Evolutionary conservation across 2,329 filamentous ascomycete species (phyloP), one percentile per base, ranked within the genome.

Genomic region (Neonectria magnoliae): DNA sequence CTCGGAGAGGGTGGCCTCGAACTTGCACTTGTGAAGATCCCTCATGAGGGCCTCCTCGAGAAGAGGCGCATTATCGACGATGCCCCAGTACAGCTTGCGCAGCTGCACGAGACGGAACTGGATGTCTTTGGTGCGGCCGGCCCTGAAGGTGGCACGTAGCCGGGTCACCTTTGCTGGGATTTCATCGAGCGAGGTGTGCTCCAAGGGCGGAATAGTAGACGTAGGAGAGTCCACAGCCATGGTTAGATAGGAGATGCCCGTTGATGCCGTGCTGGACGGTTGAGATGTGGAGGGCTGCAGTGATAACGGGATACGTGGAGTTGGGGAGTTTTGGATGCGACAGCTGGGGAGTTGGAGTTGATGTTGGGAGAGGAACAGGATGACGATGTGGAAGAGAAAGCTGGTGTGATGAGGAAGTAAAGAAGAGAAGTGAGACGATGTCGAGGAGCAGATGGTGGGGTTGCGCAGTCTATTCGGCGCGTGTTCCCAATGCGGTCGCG

Each of bases 61-160:
- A 71, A 91, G 87, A 50, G 88, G 83, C 61, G 90, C 86, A 77
- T 93, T 90, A 83, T 98, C 95, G 69, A 89, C 89, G 71, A 98
- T 79, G 8, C 88, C 94, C 96, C 96, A 98, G 84, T 97, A 98
- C 61, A 98, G 90, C 85, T 94, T 95, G 73, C 94, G 91, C 66
- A 99, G 88, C 85, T 98, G 96, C 59, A 88, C 85, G 68, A 94
- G 84, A 68, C 96, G 90, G 82, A 91, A 98, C 74, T 93, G 87
- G 65, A 98, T 77, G 59, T 93, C 87, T 76, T 93, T 93, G 47
- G 94, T 98, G 81, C 91, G 92, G 78, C 94, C 90, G 18, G 92
- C 87, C 72, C 86, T 85, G 81, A 93, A 98, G n/a, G 90, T 89
- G 56, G 84, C 81, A 75, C 90, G 90, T 47, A 91, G 81, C 7